These are phyloP conservation scores for Prunus mira DNA, from an alignment of 306 rosid genomes.

Conservation along the genomic window DNA sequence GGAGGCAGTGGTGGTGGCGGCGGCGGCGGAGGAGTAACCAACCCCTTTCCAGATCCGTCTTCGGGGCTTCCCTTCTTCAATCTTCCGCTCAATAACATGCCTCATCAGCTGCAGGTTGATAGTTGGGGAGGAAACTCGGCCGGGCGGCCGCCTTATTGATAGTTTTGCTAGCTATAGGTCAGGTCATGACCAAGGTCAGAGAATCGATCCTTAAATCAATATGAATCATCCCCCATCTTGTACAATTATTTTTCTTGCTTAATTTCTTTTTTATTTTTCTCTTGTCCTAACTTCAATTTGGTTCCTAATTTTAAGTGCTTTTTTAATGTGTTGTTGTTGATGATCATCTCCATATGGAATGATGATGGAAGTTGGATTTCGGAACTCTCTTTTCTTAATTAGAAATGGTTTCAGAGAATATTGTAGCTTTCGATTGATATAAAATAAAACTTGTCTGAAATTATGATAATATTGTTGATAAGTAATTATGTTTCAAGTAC, in stretches of 20 bases:
- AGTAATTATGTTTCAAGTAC: not conserved
- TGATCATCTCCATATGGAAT: not conserved
- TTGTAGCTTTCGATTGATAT: not conserved
- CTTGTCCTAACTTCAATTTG: conserved; percentile 1
- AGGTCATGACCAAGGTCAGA: conserved; percentile 25
- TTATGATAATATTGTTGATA: not conserved
- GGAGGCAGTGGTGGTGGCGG: conserved; percentile 10
- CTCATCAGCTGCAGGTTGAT: conserved; percentile 59
- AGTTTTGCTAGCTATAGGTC: conserved; percentile 17
- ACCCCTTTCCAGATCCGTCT: conserved; percentile 67
- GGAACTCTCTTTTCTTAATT: not conserved
- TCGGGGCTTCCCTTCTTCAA: conserved; percentile 79
- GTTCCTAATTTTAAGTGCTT: conserved; percentile 13
- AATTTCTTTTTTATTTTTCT: not conserved
- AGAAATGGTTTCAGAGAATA: not conserved
- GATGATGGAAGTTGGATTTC: conserved; percentile 4
- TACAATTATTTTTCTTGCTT: conserved; percentile 14
- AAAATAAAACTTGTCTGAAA: not conserved
- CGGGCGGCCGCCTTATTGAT: conserved; percentile 58
- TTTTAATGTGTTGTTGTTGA: not conserved
- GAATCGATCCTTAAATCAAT: conserved; percentile 11
- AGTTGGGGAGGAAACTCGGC: conserved; percentile 74
- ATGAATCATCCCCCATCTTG: not conserved
- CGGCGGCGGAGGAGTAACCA: conserved; percentile 28
- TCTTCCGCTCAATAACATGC: conserved; percentile 65